Percentiles rank a stretch among this genome's conserved stretches.
Evolutionary conservation across 441 rosid species (phyloP).

Genomic region (Corymbia calophylla): DNA sequence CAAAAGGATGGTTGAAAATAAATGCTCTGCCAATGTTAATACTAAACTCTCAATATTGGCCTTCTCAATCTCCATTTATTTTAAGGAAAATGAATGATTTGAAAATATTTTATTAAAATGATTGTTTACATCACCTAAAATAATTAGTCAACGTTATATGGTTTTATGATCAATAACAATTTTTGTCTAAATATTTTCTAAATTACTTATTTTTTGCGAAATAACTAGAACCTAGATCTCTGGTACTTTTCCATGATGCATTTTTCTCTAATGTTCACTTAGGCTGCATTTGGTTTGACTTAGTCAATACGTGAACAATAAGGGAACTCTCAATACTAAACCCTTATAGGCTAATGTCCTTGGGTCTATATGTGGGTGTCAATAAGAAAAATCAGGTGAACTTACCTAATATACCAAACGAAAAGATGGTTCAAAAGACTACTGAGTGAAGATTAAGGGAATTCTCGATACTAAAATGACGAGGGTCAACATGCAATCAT

Average conservation of each 20-base stretch:
- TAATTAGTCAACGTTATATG: background rate
- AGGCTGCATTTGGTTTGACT: background rate
- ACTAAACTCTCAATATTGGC: background rate
- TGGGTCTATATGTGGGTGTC: background rate
- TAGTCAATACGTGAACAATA: background rate
- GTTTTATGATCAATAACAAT: background rate
- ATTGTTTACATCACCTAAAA: background rate
- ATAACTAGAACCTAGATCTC: background rate
- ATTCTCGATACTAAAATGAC: background rate
- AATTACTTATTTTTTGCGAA: background rate
- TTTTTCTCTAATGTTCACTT: background rate
- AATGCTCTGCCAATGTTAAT: background rate
- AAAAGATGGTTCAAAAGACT: background rate
- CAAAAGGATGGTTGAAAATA: background rate
- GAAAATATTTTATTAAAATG: background rate
- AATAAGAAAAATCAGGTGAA: background rate
- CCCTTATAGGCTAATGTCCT: background rate
- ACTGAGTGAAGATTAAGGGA: background rate
- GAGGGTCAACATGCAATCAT: background rate
- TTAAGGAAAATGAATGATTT: rapidly evolving
- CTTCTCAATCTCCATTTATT: background rate
- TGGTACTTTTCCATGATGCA: too few relatives aligned
- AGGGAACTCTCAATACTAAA: background rate
- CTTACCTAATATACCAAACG: background rate
- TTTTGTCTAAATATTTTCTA: background rate